Percentiles rank a stretch among this genome's conserved stretches.
These are phyloP conservation scores for Blastobotrys attinorum DNA, from an alignment of 805 yeast genomes.

Conservation along the genomic window DNA sequence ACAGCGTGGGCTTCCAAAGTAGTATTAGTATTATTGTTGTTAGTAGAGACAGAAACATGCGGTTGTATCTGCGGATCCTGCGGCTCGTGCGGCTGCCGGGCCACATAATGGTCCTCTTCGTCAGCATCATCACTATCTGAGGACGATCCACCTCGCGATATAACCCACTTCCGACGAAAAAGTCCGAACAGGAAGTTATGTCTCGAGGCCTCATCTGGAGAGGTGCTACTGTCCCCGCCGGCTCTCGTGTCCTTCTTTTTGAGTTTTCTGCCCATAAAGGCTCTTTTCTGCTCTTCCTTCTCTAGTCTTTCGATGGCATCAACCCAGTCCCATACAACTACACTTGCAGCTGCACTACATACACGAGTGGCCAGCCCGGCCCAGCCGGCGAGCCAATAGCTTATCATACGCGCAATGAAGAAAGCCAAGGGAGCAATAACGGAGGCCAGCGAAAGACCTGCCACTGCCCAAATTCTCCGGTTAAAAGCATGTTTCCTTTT, in stretches of 20 bases:
- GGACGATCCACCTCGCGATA: constrained; percentile 6
- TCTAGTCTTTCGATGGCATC: constrained; percentile 46
- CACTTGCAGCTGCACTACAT: constrained; percentile 41
- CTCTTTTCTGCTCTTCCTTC: constrained; percentile 42
- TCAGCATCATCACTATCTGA: too few species aligned
- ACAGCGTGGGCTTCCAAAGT: neutral
- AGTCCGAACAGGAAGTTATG: neutral
- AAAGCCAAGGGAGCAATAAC: constrained; percentile 34
- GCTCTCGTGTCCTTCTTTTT: neutral
- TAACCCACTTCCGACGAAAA: constrained; percentile 3
- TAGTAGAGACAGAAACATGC: neutral
- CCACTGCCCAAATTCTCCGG: constrained; percentile 40
- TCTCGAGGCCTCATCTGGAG: too few species aligned
- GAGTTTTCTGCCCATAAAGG: constrained; percentile 51
- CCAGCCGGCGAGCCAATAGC: constrained; percentile 39
- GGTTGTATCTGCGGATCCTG: neutral
- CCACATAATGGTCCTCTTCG: too few species aligned
- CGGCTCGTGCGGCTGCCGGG: neutral
- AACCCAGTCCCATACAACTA: constrained; percentile 62
- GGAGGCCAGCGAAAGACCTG: constrained; percentile 36
- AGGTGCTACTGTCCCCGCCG: too few species aligned
- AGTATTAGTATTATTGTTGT: neutral
- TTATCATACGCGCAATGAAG: constrained; percentile 31
- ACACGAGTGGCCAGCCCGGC: constrained; percentile 41
- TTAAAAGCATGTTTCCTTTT: constrained; percentile 41